Evolutionary conservation across 352 stramenopile genomes (phyloP), one percentile per base, ranked within the genome.

Genomic region (Phytophthora europaea): DNA sequence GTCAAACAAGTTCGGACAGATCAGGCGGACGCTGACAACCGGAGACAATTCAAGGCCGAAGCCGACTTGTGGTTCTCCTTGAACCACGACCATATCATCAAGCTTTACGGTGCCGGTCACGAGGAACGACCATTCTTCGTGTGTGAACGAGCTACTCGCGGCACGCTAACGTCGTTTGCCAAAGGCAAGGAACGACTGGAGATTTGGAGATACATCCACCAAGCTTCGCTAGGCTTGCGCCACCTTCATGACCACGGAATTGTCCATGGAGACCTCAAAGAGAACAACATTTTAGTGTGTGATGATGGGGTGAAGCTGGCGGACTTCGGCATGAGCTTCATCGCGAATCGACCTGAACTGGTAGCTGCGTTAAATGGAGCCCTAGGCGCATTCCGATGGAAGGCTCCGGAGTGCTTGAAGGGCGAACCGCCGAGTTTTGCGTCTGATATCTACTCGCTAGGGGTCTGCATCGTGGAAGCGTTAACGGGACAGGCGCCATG

Each of bases 401-500:
- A 65, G n/a, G 58, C 58, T 1, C 45, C 59, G 2, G 43, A 65
- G 18, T 65, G 59, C 36, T 57, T 65, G 16, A 8, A 8, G 2
- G 57, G 57, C 3, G 38, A 16, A 16, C 6, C n/a, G 6, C 63
- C 23, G 20, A 57, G n/a, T 15, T 55, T 64, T 33, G 53, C 38
- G 13, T 63, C 53, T n/a, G 63, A 70, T 28, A 52, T 70, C 22
- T 70, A 57, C 33, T 57, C 52, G 12, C 64, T 70, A 10, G 63
- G 63, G 16, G 61, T 70, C 40, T 70, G 63, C 40, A 31, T 64
- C 6, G 18, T 70, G n/a, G 63, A 70, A 22, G 33, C 23, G 6
- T 18, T 50, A 9, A 70, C 23, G 15, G 63, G 63, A 1, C 23
- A 62, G n/a, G 40, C 50, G 23, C 38, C 53, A 16, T 70, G 63